Evolutionary conservation across 805 yeast genomes (phyloP), one percentile per base, ranked within the genome.

Genomic region (Candida ficus): DNA sequence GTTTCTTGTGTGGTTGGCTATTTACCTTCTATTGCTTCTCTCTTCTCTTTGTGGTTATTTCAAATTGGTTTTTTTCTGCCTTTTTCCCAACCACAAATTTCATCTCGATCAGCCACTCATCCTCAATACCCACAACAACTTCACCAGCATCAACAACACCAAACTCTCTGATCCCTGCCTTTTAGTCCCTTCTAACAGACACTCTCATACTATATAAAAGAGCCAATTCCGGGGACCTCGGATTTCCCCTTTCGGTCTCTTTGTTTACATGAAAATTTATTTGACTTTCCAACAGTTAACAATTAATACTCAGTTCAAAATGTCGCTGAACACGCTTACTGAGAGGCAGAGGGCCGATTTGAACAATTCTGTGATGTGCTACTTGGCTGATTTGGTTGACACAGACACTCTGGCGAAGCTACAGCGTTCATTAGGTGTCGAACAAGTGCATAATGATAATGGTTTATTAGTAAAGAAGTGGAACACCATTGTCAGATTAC

Each of bases 401-500:
- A 34, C 17, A 9, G 37, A 37, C 11, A 35, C 52, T 0, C 29
- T 48, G 1, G 3, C 34, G 4, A 12, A 39, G 3, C 29, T 62
- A 7, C 58, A 63, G 35, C 38, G 41, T 5, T 58, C 38, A 47
- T 48, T 48, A 42, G 42, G 39, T 34, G 41, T 45, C 33, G 49
- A 37, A 32, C 53, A 43, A 33, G 47, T 45, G 22, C 53, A 27
- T 16, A 56, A 43, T 29, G 64, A 58, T 21, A 56, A 50, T 38
- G 50, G 55, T 10, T 54, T 69, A 10, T 63, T 87, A 29, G 87
- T 83, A 50, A 83, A 81, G 61, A 90, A 89, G 63, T 90, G 97
- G 97, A 71, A 82, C 1, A 80, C 95, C 0, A 91, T 90, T 4
- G 70, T 87, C 25, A 67, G 95, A 34, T 67, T 91, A 23, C 96